Base-by-base conservation (phyloP, 768 basidiomycete species). In the Cubamyces sp. region DNA sequence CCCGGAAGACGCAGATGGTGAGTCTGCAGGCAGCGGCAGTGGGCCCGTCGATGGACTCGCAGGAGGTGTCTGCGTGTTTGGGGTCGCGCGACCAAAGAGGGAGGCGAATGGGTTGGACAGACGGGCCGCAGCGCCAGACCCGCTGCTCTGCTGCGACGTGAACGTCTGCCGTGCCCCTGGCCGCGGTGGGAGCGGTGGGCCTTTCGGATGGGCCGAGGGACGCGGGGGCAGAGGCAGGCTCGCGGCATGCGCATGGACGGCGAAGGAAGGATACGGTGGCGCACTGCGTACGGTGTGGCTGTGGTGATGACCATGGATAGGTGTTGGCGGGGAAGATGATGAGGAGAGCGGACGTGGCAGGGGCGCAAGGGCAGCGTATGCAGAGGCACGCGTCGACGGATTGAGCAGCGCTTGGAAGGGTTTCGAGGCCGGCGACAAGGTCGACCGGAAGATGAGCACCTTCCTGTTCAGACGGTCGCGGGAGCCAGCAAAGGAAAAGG, bases 61-160 rank as follows among this genome's bases (percentile, higher is more conserved):
- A 28, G 73, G 73, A 9, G 75, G 69, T 23, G 68, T 69, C 59
- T 68, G 69, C 60, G 69, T 76, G 19, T 72, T 64, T 16, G 69
- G 74, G 42, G 73, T 65, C 5, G 78, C 68, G 40, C 75, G 70
- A 5, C 86, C 90, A 67, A 92, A 93, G n/a, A 95, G 80, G 1
- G 88, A 88, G 0, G 91, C 88, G 66, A 95, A 94, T 0, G 92
- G 87, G 67, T 89, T 90, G 26, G 82, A 73, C 12, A 92, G 79
- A 0, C 90, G 80, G 0, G 85, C 79, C 0, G 74, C 58, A 2
- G 73, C 62, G 1, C 48, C 30, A n/a, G 39, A 42, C n/a, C 14
- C 34, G 47, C 47, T 46, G 19, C 53, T 34, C 1, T 54, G 12
- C 25, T 42, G 34, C 9, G 70, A 15, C 14, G 26, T 37, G 30